Percentiles rank a stretch among this genome's conserved stretches.
phyloP scores from a whole-genome alignment of 1,284 basidiomycete genomes.

The Mrakiaceae sp. region DNA sequence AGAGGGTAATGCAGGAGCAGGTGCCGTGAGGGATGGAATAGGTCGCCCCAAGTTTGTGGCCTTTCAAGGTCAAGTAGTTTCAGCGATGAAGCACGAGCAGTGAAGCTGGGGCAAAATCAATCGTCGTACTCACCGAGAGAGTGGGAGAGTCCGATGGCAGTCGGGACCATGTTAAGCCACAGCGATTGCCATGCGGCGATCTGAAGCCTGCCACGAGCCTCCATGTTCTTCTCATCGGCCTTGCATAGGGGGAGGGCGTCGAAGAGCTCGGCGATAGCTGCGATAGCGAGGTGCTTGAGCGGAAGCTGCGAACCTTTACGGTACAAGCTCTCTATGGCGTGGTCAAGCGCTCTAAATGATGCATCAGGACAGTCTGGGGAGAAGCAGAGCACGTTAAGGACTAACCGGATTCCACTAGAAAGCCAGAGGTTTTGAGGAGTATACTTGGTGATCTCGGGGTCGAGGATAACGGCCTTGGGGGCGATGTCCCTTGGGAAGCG shows the following conservation, averaged over 20 bases:
- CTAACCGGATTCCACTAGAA: slow-evolving; percentile 49
- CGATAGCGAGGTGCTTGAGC: slow-evolving; percentile 28
- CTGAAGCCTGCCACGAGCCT: slow-evolving; percentile 54
- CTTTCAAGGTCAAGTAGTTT: slow-evolving; percentile 1
- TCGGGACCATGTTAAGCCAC: slow-evolving; percentile 49
- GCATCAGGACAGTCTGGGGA: no score
- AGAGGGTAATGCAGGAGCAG: slow-evolving; percentile 67
- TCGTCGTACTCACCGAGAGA: slow-evolving; percentile 40
- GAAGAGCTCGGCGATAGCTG: slow-evolving; percentile 52
- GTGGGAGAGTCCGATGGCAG: slow-evolving; percentile 61
- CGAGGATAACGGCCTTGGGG: slow-evolving; percentile 50
- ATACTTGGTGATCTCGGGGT: slow-evolving; percentile 57
- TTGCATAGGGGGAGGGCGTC: slow-evolving; percentile 56
- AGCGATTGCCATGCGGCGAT: slow-evolving; percentile 62
- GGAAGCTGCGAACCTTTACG: slow-evolving; percentile 48
- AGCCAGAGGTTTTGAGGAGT: slow-evolving; percentile 70
- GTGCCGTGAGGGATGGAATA: slow-evolving; percentile 71
- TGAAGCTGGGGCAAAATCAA: neutral
- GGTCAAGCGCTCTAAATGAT: slow-evolving; percentile 52
- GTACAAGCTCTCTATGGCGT: slow-evolving; percentile 66
- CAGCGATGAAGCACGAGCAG: slow-evolving; percentile 2
- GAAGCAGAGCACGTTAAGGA: neutral
- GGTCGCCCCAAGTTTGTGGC: slow-evolving; percentile 59
- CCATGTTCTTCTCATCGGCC: slow-evolving; percentile 46
- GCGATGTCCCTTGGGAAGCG: no score